A percentile compares a stretch with the other conserved stretches of the same genome.
phyloP scores from a whole-genome alignment of 73 alveolate genomes.

The Tetrahymena malaccensis region DNA sequence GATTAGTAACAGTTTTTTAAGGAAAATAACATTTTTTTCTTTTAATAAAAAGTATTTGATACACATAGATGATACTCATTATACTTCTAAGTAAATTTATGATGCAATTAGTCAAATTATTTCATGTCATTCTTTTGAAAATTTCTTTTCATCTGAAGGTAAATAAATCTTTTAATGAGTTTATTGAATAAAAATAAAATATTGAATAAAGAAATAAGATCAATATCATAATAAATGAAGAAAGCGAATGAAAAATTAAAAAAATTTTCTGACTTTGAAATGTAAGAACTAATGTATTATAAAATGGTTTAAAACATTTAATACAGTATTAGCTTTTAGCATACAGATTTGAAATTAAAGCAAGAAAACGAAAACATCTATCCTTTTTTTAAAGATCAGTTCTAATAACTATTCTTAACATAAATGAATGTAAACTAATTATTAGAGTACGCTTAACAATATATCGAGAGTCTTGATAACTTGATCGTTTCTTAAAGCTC shows the following conservation, averaged over 20 bases:
- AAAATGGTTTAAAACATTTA: not conserved
- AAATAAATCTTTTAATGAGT: not conserved
- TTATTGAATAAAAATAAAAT: not conserved
- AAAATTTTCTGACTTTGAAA: not conserved
- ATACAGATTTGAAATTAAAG: not conserved
- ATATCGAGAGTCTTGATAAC: not conserved
- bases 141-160: not conserved
- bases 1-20: not conserved
- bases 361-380: not conserved
- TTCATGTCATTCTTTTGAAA: not conserved
- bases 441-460: not conserved
- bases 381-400: not conserved
- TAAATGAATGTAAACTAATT: not conserved
- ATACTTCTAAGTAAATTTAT: not conserved
- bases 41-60: not conserved
- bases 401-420: not conserved
- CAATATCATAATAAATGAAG: not conserved
- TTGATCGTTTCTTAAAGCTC: not conserved
- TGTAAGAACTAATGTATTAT: not conserved
- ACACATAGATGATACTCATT: not conserved
- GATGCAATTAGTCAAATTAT: not conserved
- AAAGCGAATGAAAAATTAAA: not conserved
- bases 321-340: not conserved
- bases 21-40: not conserved
- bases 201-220: not conserved